These are phyloP conservation scores for Cerrena zonata DNA, from an alignment of 1,284 basidiomycete genomes.

Conservation along the genomic window DNA sequence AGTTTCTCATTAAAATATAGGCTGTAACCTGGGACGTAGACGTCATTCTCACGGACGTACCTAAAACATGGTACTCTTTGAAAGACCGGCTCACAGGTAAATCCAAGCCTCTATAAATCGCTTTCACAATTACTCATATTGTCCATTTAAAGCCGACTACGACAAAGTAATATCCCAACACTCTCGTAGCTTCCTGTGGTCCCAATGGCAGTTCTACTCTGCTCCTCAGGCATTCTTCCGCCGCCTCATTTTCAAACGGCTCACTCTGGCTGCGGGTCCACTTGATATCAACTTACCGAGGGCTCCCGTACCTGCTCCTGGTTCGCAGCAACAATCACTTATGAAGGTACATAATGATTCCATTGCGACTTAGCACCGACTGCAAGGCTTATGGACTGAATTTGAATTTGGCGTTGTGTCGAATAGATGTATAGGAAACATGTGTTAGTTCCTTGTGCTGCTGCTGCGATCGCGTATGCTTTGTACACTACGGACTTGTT, in stretches of 20 bases:
- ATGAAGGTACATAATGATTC: not conserved
- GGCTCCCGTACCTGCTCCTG: not conserved
- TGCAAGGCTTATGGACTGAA: not conserved
- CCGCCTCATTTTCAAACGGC: not conserved
- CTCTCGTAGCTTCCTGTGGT: not conserved
- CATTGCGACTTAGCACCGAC: not conserved
- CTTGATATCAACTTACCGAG: not conserved
- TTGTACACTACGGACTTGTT: not conserved
- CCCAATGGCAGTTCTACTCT: not conserved
- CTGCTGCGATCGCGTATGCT: not conserved
- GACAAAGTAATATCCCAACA: not conserved
- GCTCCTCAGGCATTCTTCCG: not conserved
- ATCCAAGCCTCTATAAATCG: not conserved
- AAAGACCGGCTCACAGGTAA: constrained; percentile 28
- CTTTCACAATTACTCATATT: not conserved
- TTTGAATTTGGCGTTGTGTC: not conserved
- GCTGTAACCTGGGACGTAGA: constrained; percentile 87
- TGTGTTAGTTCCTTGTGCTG: not conserved
- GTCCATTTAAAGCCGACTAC: not conserved
- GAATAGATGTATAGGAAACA: not conserved
- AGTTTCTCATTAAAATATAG: constrained; percentile 29
- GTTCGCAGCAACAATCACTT: not conserved
- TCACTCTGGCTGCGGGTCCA: not conserved
- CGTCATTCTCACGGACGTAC: constrained; percentile 85
- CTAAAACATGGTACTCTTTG: constrained; percentile 71